A percentile compares a stretch with the other conserved stretches of the same genome.
Evolutionary conservation across 306 rosid species (phyloP).

Genomic region (Cucurbita pepo): DNA sequence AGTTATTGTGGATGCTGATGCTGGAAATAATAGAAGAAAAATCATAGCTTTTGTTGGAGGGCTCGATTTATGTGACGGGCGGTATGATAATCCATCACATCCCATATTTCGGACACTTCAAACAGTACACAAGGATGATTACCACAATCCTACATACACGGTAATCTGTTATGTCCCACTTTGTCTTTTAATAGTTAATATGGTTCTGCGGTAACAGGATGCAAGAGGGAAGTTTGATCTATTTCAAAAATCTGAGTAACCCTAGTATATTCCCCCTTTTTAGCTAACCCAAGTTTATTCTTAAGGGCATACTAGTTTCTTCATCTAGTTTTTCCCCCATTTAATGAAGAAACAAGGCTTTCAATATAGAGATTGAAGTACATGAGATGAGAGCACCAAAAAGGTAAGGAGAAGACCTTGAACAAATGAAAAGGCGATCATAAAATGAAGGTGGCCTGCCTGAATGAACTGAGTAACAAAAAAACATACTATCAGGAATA

Average conservation of each 20-base stretch:
- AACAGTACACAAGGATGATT: conserved; percentile 80
- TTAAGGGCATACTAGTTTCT: not conserved
- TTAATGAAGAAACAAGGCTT: not conserved
- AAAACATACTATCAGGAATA: not conserved
- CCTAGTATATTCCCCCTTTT: not conserved
- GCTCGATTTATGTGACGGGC: conserved; percentile 89
- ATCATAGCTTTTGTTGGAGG: conserved; percentile 93
- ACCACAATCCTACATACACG: conserved; percentile 82
- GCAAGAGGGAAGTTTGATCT: not conserved
- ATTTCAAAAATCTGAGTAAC: not conserved
- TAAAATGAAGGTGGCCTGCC: not conserved
- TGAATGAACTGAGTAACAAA: not conserved
- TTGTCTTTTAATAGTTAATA: not conserved
- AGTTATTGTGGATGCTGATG: conserved; percentile 82
- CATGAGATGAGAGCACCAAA: not conserved
- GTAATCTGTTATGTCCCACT: conserved; percentile 25
- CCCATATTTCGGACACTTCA: conserved; percentile 57
- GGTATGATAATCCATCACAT: conserved; percentile 81
- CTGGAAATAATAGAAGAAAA: conserved; percentile 64
- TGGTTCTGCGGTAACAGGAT: not conserved
- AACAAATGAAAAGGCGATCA: not conserved
- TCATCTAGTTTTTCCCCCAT: not conserved
- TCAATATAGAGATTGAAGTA: not conserved
- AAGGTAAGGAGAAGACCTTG: no score
- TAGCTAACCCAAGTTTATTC: not conserved